Evolutionary conservation across 768 basidiomycete genomes (phyloP).

Genomic region (Pholiota conissans): DNA sequence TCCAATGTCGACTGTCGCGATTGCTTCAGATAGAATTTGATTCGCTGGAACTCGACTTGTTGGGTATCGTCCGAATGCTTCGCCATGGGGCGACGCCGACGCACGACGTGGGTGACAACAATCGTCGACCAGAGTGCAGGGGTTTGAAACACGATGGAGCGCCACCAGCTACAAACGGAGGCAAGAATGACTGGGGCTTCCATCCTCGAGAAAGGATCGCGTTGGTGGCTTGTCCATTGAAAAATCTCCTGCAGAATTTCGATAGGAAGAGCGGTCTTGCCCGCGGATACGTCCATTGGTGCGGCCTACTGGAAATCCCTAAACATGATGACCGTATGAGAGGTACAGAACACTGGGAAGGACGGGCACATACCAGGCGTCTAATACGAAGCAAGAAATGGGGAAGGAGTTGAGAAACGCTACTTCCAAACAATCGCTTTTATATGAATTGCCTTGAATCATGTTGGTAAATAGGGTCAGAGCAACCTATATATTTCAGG

Average conservation of each 20-base stretch:
- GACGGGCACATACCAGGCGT: background rate
- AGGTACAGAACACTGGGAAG: background rate
- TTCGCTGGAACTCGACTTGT: background rate
- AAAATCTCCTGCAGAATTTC: constrained; percentile 5
- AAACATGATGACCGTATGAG: background rate
- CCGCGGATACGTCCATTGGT: background rate
- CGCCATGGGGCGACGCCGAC: background rate
- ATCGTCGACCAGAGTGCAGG: constrained; percentile 2
- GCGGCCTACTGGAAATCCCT: background rate
- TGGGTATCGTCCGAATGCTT: background rate
- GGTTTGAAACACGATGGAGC: background rate
- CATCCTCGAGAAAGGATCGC: constrained; percentile 3
- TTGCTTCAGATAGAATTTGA: background rate
- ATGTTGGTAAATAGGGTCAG: background rate
- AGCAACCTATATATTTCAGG: background rate
- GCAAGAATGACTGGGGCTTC: background rate
- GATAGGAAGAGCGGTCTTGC: background rate
- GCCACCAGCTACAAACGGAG: constrained; percentile 1
- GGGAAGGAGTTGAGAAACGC: background rate
- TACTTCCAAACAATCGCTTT: background rate
- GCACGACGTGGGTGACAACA: background rate
- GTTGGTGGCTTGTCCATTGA: background rate
- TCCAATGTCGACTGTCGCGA: background rate
- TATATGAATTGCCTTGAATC: background rate
- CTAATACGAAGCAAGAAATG: background rate